These are phyloP conservation scores for Epichloe typhina DNA, from an alignment of 2,329 filamentous ascomycete species.

Conservation along the genomic window DNA sequence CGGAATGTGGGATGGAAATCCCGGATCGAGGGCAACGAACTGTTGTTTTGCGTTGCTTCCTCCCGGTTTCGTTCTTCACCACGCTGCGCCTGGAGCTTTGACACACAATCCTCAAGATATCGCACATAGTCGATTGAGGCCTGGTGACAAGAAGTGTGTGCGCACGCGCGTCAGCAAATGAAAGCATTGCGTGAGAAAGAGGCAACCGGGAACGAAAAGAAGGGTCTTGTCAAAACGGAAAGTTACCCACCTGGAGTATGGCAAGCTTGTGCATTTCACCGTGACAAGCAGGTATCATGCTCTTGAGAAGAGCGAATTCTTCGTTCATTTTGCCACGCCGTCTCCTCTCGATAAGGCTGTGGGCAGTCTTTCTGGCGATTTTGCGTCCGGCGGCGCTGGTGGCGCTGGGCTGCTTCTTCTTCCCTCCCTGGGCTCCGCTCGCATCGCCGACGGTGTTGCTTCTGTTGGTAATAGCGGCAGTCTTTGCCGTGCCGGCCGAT, in stretches of 20 bases:
- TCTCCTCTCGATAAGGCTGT: conserved; percentile 84
- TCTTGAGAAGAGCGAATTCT: conserved; percentile 85
- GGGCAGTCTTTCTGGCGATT: conserved; percentile 89
- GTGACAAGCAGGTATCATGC: conserved; percentile 90
- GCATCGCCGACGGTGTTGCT: not conserved
- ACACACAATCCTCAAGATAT: conserved; percentile 81
- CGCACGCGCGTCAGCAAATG: not conserved
- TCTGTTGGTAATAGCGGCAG: conserved; percentile 7
- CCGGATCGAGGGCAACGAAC: conserved; percentile 22
- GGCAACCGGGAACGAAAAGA: not conserved
- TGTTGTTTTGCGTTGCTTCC: conserved; percentile 16
- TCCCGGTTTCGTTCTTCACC: conserved; percentile 18
- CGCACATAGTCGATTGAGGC: conserved; percentile 93
- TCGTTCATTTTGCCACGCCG: conserved; percentile 97
- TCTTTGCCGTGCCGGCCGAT: conserved; percentile 8
- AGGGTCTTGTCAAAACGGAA: not conserved
- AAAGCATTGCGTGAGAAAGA: not conserved
- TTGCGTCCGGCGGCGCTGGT: conserved; percentile 83
- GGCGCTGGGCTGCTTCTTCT: conserved; percentile 64
- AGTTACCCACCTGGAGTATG: conserved; percentile 64
- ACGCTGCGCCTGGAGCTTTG: conserved; percentile 56
- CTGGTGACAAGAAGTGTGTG: conserved; percentile 28
- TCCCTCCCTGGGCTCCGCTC: conserved; percentile 27
- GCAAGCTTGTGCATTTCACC: conserved; percentile 98
- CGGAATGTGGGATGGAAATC: conserved; percentile 29